Evolutionary conservation across 768 basidiomycete species (phyloP).

Genomic region (Pleurotus giganteus): DNA sequence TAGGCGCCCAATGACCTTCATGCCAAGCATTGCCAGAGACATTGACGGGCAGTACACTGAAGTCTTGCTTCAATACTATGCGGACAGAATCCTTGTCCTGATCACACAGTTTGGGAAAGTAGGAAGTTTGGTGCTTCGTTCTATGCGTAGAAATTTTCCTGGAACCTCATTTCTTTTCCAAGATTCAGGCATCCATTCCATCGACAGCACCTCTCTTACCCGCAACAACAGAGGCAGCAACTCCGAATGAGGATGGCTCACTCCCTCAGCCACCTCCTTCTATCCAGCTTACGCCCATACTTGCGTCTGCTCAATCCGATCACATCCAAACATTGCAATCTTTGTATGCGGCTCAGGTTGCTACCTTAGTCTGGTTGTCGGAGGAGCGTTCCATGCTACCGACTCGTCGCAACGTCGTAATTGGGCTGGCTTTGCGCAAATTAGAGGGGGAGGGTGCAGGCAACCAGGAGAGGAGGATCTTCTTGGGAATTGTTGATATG

Average conservation of each 20-base stretch:
- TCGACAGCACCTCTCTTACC: slow-evolving; percentile 52
- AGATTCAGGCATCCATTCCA: slow-evolving; percentile 85
- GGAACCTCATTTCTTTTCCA: slow-evolving; percentile 1
- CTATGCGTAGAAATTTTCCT: slow-evolving; percentile 5
- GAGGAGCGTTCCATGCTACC: slow-evolving; percentile 38
- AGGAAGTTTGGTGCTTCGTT: slow-evolving; percentile 67
- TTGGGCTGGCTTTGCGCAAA: slow-evolving; percentile 68
- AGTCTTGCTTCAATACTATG: slow-evolving; percentile 73
- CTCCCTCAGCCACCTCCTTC: slow-evolving; percentile 68
- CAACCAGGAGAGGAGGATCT: slow-evolving; percentile 40
- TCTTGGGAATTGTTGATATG: slow-evolving; percentile 49
- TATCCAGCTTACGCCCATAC: slow-evolving; percentile 71
- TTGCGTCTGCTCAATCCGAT: slow-evolving; percentile 72
- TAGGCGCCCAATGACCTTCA: slow-evolving; percentile 10
- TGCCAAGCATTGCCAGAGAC: slow-evolving; percentile 48
- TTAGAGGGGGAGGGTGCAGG: slow-evolving; percentile 15
- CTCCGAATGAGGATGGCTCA: slow-evolving; percentile 29
- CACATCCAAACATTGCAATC: slow-evolving; percentile 71
- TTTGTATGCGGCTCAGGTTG: slow-evolving; percentile 83
- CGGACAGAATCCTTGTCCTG: slow-evolving; percentile 81
- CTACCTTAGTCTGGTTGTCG: slow-evolving; percentile 76
- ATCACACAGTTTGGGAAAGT: slow-evolving; percentile 91
- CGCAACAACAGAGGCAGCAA: slow-evolving; percentile 30
- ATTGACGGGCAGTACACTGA: slow-evolving; percentile 66
- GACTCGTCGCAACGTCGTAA: slow-evolving; percentile 59